Conservation (phyloP, 2,329 filamentous ascomycete genomes). For the Coniochaeta sp. region DNA sequence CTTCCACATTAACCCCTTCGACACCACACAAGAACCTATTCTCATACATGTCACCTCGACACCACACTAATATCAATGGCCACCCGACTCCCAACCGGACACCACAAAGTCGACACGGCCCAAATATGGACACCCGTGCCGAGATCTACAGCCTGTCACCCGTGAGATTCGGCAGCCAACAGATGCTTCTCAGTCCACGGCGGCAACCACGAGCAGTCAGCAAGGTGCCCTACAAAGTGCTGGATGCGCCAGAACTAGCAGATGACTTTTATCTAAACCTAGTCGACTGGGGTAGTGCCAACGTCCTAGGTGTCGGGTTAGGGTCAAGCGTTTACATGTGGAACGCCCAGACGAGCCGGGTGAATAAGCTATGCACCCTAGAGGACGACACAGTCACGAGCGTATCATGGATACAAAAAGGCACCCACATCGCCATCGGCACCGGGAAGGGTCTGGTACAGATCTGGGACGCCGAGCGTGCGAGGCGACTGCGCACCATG, state of each 20-base stretch:
- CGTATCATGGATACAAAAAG: constrained; percentile 97
- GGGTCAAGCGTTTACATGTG: constrained; percentile 96
- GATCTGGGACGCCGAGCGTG: constrained; percentile 92
- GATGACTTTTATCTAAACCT: constrained; percentile 98
- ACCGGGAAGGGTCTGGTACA: constrained; percentile 92
- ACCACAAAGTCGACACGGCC: constrained; percentile 80
- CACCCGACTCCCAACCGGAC: constrained; percentile 86
- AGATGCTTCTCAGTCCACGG: constrained; percentile 83
- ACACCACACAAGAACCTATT: constrained; percentile 98
- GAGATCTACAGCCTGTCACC: constrained; percentile 95
- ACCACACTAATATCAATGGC: constrained; percentile 63
- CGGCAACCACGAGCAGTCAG: constrained; percentile 85
- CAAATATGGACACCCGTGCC: constrained; percentile 81
- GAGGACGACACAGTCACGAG: constrained; percentile 93
- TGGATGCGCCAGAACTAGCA: constrained; percentile 91
- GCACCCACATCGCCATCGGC: constrained; percentile 90
- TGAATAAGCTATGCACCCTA: constrained; percentile 89
- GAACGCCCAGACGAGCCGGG: constrained; percentile 86
- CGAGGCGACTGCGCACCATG: constrained; percentile 85
- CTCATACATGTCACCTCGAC: constrained; percentile 73
- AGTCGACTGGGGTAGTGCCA: constrained; percentile 95
- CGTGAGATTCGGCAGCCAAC: constrained; percentile 86
- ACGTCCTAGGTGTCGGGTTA: constrained; percentile 86
- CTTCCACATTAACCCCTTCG: constrained; percentile 76
- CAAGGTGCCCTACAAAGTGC: constrained; percentile 95